Percentiles rank a stretch among this genome's conserved stretches.
phyloP scores from a whole-genome alignment of 2,329 filamentous ascomycete species.

The Sporothrix globosa region DNA sequence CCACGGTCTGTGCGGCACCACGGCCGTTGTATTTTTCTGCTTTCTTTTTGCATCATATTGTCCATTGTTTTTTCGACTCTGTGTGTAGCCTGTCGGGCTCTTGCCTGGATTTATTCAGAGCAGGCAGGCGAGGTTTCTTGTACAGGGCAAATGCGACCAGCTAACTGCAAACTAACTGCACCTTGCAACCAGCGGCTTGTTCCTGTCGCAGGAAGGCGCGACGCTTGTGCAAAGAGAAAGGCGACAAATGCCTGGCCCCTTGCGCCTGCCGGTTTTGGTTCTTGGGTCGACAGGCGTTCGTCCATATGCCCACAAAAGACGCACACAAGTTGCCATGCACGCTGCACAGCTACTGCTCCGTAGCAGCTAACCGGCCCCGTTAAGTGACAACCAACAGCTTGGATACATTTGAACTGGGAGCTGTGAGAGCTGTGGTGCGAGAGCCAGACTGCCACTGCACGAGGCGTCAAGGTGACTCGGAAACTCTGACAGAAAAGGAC shows the following conservation, averaged over 20 bases:
- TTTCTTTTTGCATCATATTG: constrained; percentile 1
- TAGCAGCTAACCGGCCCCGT: too few species aligned
- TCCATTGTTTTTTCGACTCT: not conserved
- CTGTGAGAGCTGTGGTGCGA: not conserved
- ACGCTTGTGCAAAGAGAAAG: not conserved
- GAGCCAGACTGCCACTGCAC: constrained; percentile 8
- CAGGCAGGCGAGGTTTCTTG: not conserved
- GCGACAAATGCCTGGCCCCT: too few species aligned
- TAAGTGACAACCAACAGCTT: too few species aligned
- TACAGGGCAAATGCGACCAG: constrained; percentile 22
- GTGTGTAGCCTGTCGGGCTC: not conserved
- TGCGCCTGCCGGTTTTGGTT: too few species aligned
- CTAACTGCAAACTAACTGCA: not conserved
- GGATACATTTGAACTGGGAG: too few species aligned
- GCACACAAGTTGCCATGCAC: constrained; percentile 20
- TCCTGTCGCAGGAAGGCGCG: not conserved
- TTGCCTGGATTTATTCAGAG: not conserved
- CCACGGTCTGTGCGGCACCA: not conserved
- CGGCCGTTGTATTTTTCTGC: not conserved
- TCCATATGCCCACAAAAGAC: not conserved
- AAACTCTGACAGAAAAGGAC: constrained; percentile 12
- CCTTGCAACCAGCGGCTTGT: constrained; percentile 2
- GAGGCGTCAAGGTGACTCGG: constrained; percentile 12
- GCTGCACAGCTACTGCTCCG: constrained; percentile 26
- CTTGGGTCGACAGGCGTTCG: not conserved